phyloP scores from a whole-genome alignment of 768 basidiomycete species.

The Lanmaoa pseudosensibilis region DNA sequence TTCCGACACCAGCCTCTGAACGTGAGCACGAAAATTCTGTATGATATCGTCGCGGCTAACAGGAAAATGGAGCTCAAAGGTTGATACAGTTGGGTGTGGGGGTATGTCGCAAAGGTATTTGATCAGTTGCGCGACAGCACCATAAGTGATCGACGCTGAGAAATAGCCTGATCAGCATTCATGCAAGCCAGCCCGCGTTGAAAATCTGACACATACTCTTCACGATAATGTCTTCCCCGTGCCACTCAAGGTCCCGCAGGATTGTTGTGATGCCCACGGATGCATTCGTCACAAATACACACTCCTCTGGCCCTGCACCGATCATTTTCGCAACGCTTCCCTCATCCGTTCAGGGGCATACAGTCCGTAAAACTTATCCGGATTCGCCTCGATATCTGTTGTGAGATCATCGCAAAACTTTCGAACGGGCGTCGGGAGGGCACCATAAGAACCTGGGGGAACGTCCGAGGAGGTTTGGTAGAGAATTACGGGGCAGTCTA shows the following conservation, averaged over 20 bases:
- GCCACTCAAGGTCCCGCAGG: slow-evolving; percentile 63
- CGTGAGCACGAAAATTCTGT: background rate
- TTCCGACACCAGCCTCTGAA: background rate
- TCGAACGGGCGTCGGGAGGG: slow-evolving; percentile 38
- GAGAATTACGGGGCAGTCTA: background rate
- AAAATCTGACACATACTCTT: background rate
- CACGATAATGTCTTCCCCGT: slow-evolving; percentile 47
- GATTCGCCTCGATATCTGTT: slow-evolving; percentile 42
- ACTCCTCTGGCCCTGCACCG: slow-evolving; percentile 49
- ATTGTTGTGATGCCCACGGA: slow-evolving; percentile 51
- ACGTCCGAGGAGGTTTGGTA: background rate
- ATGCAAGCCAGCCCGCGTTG: background rate
- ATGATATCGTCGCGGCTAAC: background rate
- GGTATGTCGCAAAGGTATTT: slow-evolving; percentile 50
- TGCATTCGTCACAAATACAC: slow-evolving; percentile 36
- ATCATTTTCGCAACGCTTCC: slow-evolving; percentile 43
- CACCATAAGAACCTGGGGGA: slow-evolving; percentile 42
- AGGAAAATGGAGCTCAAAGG: background rate
- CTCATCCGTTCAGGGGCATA: slow-evolving; percentile 17
- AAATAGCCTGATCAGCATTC: background rate
- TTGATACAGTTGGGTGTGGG: slow-evolving; percentile 41
- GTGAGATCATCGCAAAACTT: background rate
- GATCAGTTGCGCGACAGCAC: slow-evolving; percentile 47
- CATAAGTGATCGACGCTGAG: slow-evolving; percentile 54
- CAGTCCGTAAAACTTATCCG: slow-evolving; percentile 49